A percentile compares a stretch with the other conserved stretches of the same genome.
Evolutionary conservation across 2,329 filamentous ascomycete species (phyloP).

Genomic region (Trichoderma sp.): DNA sequence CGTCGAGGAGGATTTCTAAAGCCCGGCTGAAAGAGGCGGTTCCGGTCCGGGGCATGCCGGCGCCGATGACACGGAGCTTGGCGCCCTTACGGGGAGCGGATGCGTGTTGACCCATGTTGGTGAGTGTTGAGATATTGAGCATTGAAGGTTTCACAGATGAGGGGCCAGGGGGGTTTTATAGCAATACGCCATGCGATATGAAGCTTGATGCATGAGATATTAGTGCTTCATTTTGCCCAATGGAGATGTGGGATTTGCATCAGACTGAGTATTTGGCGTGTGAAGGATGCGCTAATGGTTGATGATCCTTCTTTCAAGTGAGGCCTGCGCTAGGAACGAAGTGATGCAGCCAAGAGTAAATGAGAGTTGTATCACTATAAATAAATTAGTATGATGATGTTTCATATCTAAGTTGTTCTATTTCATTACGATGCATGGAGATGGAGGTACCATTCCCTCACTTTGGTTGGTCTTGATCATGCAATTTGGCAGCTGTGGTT

Average conservation of each 20-base stretch:
- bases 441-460: background rate
- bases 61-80: slow-evolving; percentile 27
- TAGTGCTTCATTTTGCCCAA: background rate
- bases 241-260: background rate
- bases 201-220: background rate
- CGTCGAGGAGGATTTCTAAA: slow-evolving; percentile 27
- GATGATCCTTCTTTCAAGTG: background rate
- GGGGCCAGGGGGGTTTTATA: background rate
- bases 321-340: background rate
- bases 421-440: background rate
- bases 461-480: background rate
- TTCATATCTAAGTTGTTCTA: background rate
- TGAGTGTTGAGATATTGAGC: background rate
- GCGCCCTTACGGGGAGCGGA: slow-evolving; percentile 24
- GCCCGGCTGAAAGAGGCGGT: slow-evolving; percentile 27
- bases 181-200: background rate
- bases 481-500: background rate
- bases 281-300: background rate
- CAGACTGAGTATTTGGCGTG: too few relatives aligned
- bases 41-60: slow-evolving; percentile 27
- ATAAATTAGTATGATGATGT: background rate
- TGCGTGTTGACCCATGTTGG: slow-evolving; percentile 23
- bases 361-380: background rate
- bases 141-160: background rate
- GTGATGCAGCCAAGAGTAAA: background rate